Percentiles rank a stretch among this genome's conserved stretches.
phyloP scores from a whole-genome alignment of 805 yeast genomes.

The Kazachstania viticola region DNA sequence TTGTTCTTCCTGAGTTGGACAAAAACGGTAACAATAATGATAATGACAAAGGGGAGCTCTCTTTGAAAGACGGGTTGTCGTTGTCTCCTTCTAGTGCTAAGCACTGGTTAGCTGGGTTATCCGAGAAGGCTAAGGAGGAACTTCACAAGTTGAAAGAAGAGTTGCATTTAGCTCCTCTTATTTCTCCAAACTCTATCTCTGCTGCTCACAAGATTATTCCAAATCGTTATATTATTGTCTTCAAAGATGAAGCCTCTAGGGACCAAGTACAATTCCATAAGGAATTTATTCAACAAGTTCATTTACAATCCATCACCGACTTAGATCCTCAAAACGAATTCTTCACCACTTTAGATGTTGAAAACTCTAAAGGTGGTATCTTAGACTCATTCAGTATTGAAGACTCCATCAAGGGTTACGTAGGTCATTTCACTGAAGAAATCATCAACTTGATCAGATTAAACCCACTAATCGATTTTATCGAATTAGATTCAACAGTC shows the following conservation, averaged over 20 bases:
- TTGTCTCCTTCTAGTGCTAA: too few species aligned
- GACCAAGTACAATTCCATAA: slow-evolving; percentile 49
- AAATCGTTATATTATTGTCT: slow-evolving; percentile 58
- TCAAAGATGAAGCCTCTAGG: slow-evolving; percentile 51
- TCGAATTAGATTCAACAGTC: slow-evolving; percentile 69
- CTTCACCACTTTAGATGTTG: neutral
- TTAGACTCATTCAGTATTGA: slow-evolving; percentile 51
- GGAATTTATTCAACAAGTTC: slow-evolving; percentile 1
- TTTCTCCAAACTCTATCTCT: neutral
- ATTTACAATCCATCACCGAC: neutral
- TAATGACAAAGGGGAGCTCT: too few species aligned
- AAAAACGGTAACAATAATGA: neutral
- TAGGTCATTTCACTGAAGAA: slow-evolving; percentile 71
- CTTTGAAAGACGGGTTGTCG: too few species aligned
- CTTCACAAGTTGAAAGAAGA: too few species aligned
- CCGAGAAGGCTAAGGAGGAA: too few species aligned
- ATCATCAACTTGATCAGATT: slow-evolving; percentile 64
- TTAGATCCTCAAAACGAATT: neutral
- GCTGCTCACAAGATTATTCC: neutral
- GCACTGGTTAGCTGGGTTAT: too few species aligned
- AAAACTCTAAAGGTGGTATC: slow-evolving; percentile 36
- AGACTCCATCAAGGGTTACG: slow-evolving; percentile 57
- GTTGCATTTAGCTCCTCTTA: slow-evolving; percentile 1
- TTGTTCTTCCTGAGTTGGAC: neutral
- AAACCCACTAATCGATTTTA: slow-evolving; percentile 52